phyloP scores from a whole-genome alignment of 345 rosid genomes.

The Murraya paniculata region DNA sequence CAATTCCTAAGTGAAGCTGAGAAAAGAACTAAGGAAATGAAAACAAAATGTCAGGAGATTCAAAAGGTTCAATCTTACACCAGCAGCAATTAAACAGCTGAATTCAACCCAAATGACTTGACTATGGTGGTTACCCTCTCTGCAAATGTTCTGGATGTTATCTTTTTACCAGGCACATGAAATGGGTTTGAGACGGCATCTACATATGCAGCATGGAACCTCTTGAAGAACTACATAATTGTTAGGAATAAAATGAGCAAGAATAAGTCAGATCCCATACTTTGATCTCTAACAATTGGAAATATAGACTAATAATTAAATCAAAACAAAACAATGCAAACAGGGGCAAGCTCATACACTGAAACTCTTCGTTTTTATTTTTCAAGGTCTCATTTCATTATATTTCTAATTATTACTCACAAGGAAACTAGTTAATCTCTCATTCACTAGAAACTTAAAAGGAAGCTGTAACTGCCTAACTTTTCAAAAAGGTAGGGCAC shows the following conservation, averaged over 20 bases:
- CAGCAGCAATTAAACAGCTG: conserved; percentile 37
- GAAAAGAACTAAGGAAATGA: neutral
- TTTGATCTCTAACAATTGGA: neutral
- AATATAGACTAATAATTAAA: neutral
- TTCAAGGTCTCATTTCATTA: neutral
- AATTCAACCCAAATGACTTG: conserved; percentile 73
- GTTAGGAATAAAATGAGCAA: neutral
- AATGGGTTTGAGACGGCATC: conserved; percentile 96
- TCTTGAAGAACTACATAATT: conserved; percentile 63
- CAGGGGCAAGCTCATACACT: neutral
- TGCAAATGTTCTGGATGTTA: conserved; percentile 81
- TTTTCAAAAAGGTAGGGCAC: neutral
- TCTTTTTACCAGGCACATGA: conserved; percentile 93
- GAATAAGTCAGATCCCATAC: neutral
- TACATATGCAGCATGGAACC: conserved; percentile 92
- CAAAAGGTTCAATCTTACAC: conserved; percentile 7
- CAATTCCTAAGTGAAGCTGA: neutral
- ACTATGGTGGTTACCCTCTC: conserved; percentile 79
- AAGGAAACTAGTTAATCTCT: neutral
- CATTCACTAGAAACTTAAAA: neutral
- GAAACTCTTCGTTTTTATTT: neutral
- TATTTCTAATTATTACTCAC: neutral
- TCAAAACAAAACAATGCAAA: neutral
- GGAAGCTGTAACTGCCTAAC: neutral
- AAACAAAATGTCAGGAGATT: conserved; percentile 5